Base-by-base conservation (phyloP, 768 basidiomycete genomes). In the Rhodotorula babjevae region DNA sequence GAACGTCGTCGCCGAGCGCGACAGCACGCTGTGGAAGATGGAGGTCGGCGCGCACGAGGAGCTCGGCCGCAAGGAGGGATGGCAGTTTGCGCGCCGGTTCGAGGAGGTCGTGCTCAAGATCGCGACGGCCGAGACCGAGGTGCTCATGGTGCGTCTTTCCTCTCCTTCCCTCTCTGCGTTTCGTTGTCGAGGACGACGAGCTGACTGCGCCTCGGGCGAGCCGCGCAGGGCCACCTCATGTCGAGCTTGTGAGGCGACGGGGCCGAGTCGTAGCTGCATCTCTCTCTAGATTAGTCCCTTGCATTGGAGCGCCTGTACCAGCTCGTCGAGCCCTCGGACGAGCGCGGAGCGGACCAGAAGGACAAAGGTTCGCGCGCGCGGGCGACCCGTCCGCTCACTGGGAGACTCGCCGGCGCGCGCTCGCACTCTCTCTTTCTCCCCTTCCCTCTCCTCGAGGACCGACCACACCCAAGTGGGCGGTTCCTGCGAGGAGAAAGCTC, bases 11-110 rank as follows among this genome's bases (percentile, higher is more conserved):
- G 91, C 90, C 7, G 95, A 97, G 80, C 84, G 87, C 10, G 84
- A 87, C 15, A 88, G 87, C 14, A 86, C 89, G 23, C 75, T 98
- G 63, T 99, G 95, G 95, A 89, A 85, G 81, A 81, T 98, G 58
- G 87, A 86, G 70, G 82, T 79, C 7, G 84, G 84, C 63, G 85
- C 84, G 61, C 81, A 96, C 78, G 83, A 84, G 52, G 78, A 81
- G 73, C 78, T 99, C 75, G 89, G 72, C 33, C 62, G 56, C 57
- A 70, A 73, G 72, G 69, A 73, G 42, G 75, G 75, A 1, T 70
- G 67, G 69, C 11, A 14, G 63, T 73, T 73, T 42, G 69, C 64
- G 46, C 25, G 72, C 6, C 59, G 44, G 57, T 76, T 76, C 21
- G 76, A 73, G 46, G 69, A 76, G 65, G 65, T 68, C 36, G 40